Evolutionary conservation across 441 rosid species (phyloP).

Genomic region (Mallotus japonicus): DNA sequence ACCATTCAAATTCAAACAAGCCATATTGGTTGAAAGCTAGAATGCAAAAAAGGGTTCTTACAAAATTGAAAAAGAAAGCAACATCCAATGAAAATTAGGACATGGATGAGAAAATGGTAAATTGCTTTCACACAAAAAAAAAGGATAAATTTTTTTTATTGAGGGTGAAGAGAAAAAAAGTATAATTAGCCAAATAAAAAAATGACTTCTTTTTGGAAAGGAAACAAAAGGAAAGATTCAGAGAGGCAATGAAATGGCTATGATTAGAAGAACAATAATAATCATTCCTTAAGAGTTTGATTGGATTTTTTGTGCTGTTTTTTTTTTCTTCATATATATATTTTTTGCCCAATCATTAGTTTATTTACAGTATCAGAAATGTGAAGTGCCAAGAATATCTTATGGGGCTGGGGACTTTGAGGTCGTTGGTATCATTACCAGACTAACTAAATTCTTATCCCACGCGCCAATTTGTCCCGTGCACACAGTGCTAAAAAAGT

Average conservation of each 20-base stretch:
- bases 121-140: background rate
- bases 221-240: constrained; percentile 13
- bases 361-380: background rate
- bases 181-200: background rate
- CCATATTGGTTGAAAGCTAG: background rate
- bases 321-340: too few relatives aligned
- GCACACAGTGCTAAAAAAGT: background rate
- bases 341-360: background rate
- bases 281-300: background rate
- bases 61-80: constrained; percentile 13
- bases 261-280: constrained; percentile 15
- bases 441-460: constrained; percentile 4
- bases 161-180: background rate
- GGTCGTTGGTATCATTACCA: constrained; percentile 5
- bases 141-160: background rate
- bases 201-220: background rate
- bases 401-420: background rate
- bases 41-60: constrained; percentile 9
- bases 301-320: too few relatives aligned
- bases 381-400: background rate
- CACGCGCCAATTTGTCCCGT: background rate
- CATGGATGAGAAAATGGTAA: too few relatives aligned
- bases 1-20: background rate
- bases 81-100: background rate
- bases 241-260: constrained; percentile 1